Base-by-base conservation (phyloP, 345 rosid species). In the Pistacia atlantica region DNA sequence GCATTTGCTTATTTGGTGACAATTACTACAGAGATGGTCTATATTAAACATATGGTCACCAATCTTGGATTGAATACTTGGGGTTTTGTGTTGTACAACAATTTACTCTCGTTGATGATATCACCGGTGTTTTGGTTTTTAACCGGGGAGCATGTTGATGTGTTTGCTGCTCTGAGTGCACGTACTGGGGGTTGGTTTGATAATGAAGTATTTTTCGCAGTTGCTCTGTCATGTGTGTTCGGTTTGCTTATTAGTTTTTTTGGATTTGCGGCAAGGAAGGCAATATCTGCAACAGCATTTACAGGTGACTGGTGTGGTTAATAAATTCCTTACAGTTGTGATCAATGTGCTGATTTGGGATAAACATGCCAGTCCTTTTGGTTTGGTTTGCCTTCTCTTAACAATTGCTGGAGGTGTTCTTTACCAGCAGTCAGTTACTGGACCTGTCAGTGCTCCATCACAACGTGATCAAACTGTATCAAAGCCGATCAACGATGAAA, bases 291-390 rank as follows among this genome's bases (percentile, higher is more conserved):
- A 10, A 96, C 99, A 0, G 99, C 99, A 4, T 96, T 93, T 74
- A 96, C 99, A n/a, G 0, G 99, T 96, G 51, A 96, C 98, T 12
- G 99, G 99, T 42, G 99, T 96, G 71, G 99, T 96, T 52, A 96
- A 96, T 79, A 96, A 96, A 90, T 96, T 96, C 58, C 95, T 96
- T 58, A 96, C 98, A 0, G 98, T 96, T 78, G 89, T 89, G 69
- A 93, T 96, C 82, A 96, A 96, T 86, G 97, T 96, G 67, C 8
- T 90, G 81, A 92, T 96, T 62, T 96, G 99, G 99, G 99, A 93
- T 78, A 96, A 96, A 82, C 99, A 96, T 69, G 99, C 98, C 1
- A 90, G 85, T 81, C 97, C 98, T 0, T 80, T 93, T 75, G 99
- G 99, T 52, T 85, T 96, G 83, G 80, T 93, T 77, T 92, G 98